Percentiles rank a stretch among this genome's conserved stretches.
Conservation (phyloP, 176 grass and related monocot genomes). For the Aegilops sharonensis region DNA sequence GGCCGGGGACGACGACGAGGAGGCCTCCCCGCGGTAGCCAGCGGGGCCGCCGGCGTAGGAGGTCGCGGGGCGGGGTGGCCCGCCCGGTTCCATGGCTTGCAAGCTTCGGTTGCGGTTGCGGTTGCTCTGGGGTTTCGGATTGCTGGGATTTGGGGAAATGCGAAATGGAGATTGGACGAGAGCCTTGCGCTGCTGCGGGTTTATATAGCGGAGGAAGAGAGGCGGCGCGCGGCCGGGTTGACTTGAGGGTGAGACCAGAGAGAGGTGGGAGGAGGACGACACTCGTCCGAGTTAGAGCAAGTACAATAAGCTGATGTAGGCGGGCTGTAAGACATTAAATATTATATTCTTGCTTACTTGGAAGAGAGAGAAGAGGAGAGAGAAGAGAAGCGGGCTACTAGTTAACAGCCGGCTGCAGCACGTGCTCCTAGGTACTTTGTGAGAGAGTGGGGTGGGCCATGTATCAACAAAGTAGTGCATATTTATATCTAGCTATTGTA, state of each 20-base stretch:
- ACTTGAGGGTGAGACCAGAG: too few species aligned
- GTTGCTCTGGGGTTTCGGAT: background rate
- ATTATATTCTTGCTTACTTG: too few species aligned
- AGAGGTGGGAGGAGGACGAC: background rate
- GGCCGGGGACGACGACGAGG: background rate
- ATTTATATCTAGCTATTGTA: too few species aligned
- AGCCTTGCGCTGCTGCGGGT: background rate
- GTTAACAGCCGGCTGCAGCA: too few species aligned
- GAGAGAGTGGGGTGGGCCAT: too few species aligned
- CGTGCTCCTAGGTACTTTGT: too few species aligned
- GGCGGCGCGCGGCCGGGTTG: too few species aligned
- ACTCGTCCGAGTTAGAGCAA: background rate
- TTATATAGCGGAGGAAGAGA: background rate
- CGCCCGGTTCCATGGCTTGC: conserved; percentile 16
- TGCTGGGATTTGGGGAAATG: background rate
- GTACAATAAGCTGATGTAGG: too few species aligned
- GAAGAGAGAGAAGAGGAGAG: too few species aligned
- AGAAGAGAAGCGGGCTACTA: too few species aligned
- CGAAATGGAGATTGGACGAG: background rate
- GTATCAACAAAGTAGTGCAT: too few species aligned
- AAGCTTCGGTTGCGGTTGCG: background rate
- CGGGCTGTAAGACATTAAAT: too few species aligned
- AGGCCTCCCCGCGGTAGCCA: background rate
- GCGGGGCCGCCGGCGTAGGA: background rate
- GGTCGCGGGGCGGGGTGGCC: background rate